Evolutionary conservation across 139 green algal genomes (phyloP).

Genomic region (Chlamydomonas sp.): DNA sequence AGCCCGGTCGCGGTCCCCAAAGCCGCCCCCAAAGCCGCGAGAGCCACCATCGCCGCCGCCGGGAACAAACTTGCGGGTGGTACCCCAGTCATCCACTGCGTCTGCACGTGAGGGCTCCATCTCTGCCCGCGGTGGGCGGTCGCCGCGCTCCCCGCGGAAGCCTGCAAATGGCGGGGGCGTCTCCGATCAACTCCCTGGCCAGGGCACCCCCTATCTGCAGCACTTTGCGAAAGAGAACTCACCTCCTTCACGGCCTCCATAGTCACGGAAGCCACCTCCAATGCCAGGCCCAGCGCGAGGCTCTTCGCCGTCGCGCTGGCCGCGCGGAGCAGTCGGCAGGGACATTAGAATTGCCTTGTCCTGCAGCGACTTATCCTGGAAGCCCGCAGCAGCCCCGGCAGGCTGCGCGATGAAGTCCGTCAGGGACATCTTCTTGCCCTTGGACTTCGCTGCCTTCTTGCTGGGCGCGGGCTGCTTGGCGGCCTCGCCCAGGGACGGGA

Average conservation of each 20-base stretch:
- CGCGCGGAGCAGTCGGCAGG: conserved; percentile 73
- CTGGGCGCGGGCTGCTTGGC: conserved; percentile 7
- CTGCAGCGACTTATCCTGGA: conserved; percentile 25
- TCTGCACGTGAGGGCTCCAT: conserved; percentile 81
- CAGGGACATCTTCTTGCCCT: conserved; percentile 73
- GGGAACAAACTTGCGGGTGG: conserved; percentile 73
- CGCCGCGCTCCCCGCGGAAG: not conserved
- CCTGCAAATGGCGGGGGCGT: not conserved
- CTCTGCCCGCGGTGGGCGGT: conserved; percentile 33
- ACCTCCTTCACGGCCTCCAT: conserved; percentile 50
- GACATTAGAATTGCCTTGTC: conserved; percentile 59
- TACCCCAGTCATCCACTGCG: conserved; percentile 78
- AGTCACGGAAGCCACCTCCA: conserved; percentile 81
- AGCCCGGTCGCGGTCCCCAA: not conserved
- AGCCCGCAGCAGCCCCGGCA: not conserved
- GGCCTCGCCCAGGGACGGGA: conserved; percentile 73
- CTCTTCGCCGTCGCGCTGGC: conserved; percentile 54
- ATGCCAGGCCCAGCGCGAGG: conserved; percentile 45
- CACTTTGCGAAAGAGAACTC: not conserved
- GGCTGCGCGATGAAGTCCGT: conserved; percentile 67
- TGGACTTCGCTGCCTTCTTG: conserved; percentile 45
- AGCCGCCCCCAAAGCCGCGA: conserved; percentile 30
- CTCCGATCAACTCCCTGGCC: conserved; percentile 36
- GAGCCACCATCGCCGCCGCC: conserved; percentile 43
- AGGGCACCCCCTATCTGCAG: not conserved